Evolutionary conservation across 768 basidiomycete genomes (phyloP), one percentile per base, ranked within the genome.

Genomic region (Rhizopogon salebrosus): DNA sequence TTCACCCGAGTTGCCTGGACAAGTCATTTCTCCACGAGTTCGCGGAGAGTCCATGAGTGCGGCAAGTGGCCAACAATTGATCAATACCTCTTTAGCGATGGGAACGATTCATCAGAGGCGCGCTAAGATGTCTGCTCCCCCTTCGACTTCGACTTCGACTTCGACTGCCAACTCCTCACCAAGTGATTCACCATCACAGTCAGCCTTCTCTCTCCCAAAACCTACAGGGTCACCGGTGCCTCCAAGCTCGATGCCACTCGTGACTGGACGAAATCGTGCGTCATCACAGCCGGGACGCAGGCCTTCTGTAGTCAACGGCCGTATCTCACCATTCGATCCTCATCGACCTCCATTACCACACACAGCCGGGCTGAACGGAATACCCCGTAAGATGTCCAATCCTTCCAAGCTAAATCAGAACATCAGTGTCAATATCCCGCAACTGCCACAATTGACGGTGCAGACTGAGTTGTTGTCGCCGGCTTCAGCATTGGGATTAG

Each of bases 211-310:
- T 67, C 49, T 58, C 58, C 53, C 63, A n/a, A 69, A 59, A 53
- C 57, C 62, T 14, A 58, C 67, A 5, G 65, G 65, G 27, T 75
- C 80, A 8, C 69, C 75, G 29, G 41, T 70, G 6, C 78, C 77
- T 26, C 66, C 72, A 31, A 72, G 60, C 54, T 71, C 73, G 34
- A 63, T 68, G 50, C 60, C 64, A 36, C 62, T 66, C 24, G 64
- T 63, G 27, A 73, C 74, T 0, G 69, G 70, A 20, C 79, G 90
- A 53, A 77, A 62, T 52, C 80, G 90, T 42, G 87, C 90, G 34
- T 81, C 80, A 11, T 91, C 90, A 36, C 90, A 92, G 57, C 88
- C 90, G 39, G 85, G 83, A 24, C 78, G 87, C 52, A 74, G 87
- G 52, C 86, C 87, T 23, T 80, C 85, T 13, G 55, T 82, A 27